Evolutionary conservation across 2,329 filamentous ascomycete genomes (phyloP).

Genomic region (Colletotrichum sp.): DNA sequence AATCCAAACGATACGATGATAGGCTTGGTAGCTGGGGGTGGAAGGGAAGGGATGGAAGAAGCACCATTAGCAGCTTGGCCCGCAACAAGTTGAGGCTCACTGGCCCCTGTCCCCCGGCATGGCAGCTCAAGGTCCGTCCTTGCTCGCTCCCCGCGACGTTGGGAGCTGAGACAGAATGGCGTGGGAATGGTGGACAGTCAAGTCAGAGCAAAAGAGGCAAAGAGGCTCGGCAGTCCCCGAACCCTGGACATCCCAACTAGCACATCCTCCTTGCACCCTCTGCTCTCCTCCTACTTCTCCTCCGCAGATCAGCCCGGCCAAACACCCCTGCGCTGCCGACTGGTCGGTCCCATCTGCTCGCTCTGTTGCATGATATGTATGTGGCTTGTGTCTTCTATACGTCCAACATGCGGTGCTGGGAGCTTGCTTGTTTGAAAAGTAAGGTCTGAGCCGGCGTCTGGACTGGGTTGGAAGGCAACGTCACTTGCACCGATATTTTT

Average conservation of each 20-base stretch:
- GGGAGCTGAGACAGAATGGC: conserved; percentile 18
- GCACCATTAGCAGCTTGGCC: background rate
- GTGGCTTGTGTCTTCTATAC: conserved; percentile 15
- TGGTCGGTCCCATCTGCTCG: conserved; percentile 18
- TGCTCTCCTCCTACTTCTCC: background rate
- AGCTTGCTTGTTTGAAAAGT: conserved; percentile 9
- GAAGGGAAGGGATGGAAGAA: conserved; percentile 15
- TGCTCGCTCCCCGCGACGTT: conserved; percentile 17
- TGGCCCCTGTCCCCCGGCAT: conserved; percentile 6
- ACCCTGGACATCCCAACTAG: conserved; percentile 20
- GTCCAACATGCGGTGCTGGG: conserved; percentile 11
- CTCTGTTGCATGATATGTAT: conserved; percentile 19
- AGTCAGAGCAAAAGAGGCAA: conserved; percentile 13
- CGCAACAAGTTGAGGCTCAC: background rate
- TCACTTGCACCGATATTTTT: background rate
- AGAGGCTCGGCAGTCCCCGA: conserved; percentile 17
- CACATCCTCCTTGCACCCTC: background rate
- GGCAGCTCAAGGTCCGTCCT: background rate
- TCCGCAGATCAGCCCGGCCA: conserved; percentile 15
- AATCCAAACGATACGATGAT: conserved; percentile 22
- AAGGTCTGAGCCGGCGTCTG: conserved; percentile 19
- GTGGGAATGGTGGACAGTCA: conserved; percentile 20
- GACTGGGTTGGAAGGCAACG: conserved; percentile 5
- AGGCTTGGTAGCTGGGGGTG: conserved; percentile 1
- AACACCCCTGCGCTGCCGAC: background rate